Evolutionary conservation across 768 basidiomycete species (phyloP).

Genomic region (Exidia glandulosa): DNA sequence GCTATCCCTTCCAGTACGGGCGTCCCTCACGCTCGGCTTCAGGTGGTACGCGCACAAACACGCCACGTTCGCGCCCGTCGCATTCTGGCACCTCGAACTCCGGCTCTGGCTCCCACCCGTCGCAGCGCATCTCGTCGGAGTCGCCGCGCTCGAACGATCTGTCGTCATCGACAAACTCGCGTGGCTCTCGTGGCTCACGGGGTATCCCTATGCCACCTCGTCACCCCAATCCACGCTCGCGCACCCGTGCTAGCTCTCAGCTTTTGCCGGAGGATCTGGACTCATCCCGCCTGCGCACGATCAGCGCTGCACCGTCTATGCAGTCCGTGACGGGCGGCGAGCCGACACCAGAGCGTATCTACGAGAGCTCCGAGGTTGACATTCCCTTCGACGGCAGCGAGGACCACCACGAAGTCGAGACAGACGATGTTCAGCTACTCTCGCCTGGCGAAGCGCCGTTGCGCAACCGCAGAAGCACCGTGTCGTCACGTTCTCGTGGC

Average conservation of each 20-base stretch:
- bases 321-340: not conserved
- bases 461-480: not conserved
- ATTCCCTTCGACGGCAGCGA: not conserved
- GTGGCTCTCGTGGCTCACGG: not conserved
- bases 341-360: not conserved
- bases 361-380: not conserved
- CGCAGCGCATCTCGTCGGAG: not conserved
- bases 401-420: not conserved
- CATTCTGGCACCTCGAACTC: not conserved
- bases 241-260: not conserved
- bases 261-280: not conserved
- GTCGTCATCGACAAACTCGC: not conserved
- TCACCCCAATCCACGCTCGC: not conserved
- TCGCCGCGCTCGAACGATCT: not conserved
- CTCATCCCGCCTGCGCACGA: not conserved
- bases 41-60: not conserved
- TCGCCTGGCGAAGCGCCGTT: not conserved
- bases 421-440: not conserved
- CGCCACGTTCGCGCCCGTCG: not conserved
- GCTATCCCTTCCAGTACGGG: conserved; percentile 61
- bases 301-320: not conserved
- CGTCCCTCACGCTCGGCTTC: not conserved
- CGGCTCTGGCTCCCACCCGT: not conserved
- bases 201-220: not conserved
- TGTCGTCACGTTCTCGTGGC: not conserved